Base-by-base conservation (phyloP, 768 basidiomycete species). In the Hysterangium stoloniferum region DNA sequence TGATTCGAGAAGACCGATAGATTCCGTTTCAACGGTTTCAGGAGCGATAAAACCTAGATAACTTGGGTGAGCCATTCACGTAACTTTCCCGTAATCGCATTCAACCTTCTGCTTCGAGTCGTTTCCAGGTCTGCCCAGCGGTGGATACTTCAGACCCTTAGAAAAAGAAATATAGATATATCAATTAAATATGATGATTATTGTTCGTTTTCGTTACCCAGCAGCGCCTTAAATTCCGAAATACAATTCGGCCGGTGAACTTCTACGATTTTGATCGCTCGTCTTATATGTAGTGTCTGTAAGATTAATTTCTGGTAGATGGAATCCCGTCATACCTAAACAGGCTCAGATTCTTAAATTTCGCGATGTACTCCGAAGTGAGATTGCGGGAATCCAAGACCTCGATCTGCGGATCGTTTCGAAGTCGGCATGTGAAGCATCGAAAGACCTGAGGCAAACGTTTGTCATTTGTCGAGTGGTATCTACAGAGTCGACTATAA, bases 361-460 rank as follows among this genome's bases (percentile, higher is more conserved):
- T 80, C 8, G 73, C 70, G 25, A 84, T 68, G 65, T 77, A 49
- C 69, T 66, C 44, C 77, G 74, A 57, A 81, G 80, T 31, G 79
- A 61, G 54, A 76, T 73, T 33, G 72, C 67, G 50, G 78, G 74
- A 58, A 87, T 81, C 15, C 38, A 51, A 88, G 67, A 38, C 82
- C 77, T 82, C 85, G 88, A 52, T 78, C 79, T 33, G 72, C 64
- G 56, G 55, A 34, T 86, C 84, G 11, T 71, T 74, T 43, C 72
- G 76, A 40, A 85, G 70, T 29, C 85, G 80, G 62, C 88, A 91
- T 57, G 85, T 80, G 63, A 89, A 84, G 65, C 87, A 91, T 25
- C 74, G 59, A 55, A 86, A 89, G 52, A 71, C 68, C 0, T 62
- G 48, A 2, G 84, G 86, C 36, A 89, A 67, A 11, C 80, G 75